Evolutionary conservation across 257 asterid genomes (phyloP), one percentile per base, ranked within the genome.

Genomic region (Marsdenia floribunda): DNA sequence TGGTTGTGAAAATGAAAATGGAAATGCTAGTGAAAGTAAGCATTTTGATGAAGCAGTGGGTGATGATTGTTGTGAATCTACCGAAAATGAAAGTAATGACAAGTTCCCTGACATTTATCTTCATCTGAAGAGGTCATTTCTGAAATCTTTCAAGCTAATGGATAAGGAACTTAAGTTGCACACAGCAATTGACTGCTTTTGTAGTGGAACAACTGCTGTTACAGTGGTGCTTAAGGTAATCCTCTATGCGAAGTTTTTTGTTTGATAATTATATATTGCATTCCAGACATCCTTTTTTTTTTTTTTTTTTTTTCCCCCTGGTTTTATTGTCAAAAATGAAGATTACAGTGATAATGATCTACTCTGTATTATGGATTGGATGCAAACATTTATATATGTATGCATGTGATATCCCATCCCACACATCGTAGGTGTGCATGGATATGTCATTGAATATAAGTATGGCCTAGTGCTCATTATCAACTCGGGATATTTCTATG

Each of bases 171-270:
- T 94, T 58, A 94, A 89, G 85, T 77, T 89, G 87, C 96, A 90
- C 77, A 95, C 95, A 11, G 75, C 90, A 3, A 87, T 91, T 79
- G 98, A 91, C 82, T 90, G 97, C 87, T 94, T 88, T 67, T 94
- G 98, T 61, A 91, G 98, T 77, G 98, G 97, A 58, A 47, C 97
- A 35, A 94, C 98, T 72, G 93, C 96, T 3, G 97, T 94, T 77
- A 83, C 93, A 71, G 70, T 94, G 88, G 82, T 94, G 47, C 83
- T 83, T 74, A 93, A 88, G 98, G 98, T 94, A 77, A 73, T 54
- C 65, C 42, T 59, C 75, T 72, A 35, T 21, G 4, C 58, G 3
- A 6, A 21, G 68, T 24, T 55, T 63, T 69, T 46, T 9, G 19
- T 72, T 44, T 50, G 37, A 18, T 57, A 13, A 33, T 42, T 47